Conservation (phyloP, 345 rosid genomes). For the Limnanthes douglasii region DNA sequence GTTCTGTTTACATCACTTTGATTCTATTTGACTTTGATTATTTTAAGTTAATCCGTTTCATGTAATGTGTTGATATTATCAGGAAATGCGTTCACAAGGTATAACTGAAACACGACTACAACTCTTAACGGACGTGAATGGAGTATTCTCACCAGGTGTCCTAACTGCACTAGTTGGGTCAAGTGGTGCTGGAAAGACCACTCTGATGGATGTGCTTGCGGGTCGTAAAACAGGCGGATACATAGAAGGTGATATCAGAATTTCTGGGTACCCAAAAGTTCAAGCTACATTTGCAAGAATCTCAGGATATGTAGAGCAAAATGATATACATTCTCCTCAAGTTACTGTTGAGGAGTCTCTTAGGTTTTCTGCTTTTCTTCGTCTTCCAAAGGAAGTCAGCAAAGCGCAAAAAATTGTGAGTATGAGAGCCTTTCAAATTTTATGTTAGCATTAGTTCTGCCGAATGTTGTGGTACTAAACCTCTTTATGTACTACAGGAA, state of each 20-base stretch:
- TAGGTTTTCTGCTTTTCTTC: slow-evolving; percentile 69
- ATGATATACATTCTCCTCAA: slow-evolving; percentile 96
- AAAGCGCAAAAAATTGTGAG: slow-evolving; percentile 42
- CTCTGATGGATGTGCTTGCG: slow-evolving; percentile 94
- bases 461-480: background rate
- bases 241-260: slow-evolving; percentile 67
- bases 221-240: slow-evolving; percentile 95
- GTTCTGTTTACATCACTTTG: slow-evolving; percentile 15
- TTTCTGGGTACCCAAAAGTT: slow-evolving; percentile 69
- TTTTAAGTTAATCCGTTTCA: background rate
- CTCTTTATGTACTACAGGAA: slow-evolving; percentile 30
- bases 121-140: slow-evolving; percentile 63
- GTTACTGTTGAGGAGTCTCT: slow-evolving; percentile 90
- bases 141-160: slow-evolving; percentile 89
- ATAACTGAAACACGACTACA: slow-evolving; percentile 57
- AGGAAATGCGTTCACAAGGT: slow-evolving; percentile 74
- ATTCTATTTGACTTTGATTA: background rate
- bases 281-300: slow-evolving; percentile 81
- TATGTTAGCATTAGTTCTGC: slow-evolving; percentile 1
- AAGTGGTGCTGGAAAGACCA: slow-evolving; percentile 95
- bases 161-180: slow-evolving; percentile 95
- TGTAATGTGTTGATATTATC: slow-evolving; percentile 4
- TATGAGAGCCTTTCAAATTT: background rate
- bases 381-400: slow-evolving; percentile 67
- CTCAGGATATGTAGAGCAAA: slow-evolving; percentile 95